Evolutionary conservation across 768 basidiomycete genomes (phyloP), one percentile per base, ranked within the genome.

Genomic region (Lyophyllum shimeji): DNA sequence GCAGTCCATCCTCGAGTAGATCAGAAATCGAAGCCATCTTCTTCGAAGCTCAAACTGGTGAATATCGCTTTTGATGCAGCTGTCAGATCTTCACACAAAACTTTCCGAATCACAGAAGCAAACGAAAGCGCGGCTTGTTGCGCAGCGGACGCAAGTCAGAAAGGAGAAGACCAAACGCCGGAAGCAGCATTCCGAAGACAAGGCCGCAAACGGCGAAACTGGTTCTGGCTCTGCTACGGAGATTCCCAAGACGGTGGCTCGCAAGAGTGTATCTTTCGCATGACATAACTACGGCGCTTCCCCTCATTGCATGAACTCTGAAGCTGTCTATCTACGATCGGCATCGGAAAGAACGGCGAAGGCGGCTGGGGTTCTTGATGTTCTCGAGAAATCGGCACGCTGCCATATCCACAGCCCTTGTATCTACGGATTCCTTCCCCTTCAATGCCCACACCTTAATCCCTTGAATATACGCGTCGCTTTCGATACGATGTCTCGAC

Each of bases 251-350:
- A 46, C 21, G 4, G n/a, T 25, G 33, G 48, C 55, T 24, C 59
- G 52, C 33, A 60, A 56, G 48, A 56, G 31, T n/a, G 59, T 60
- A 46, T 53, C 59, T 21, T 60, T 60, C 46, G 60, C 56, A 42
- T 60, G 44, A 50, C 40, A 1, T n/a, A 12, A 18, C 31, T 46
- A 27, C 17, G 23, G 15, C 15, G 24, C 21, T 15, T 18, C 17
- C n/a, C 17, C 39, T n/a, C 7, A 39, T 9, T 18, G 39, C 3
- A 40, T 40, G 15, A 40, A 7, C 39, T 9, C 17, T 18, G 2
- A 5, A n/a, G 39, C 17, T n/a, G 39, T 47, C 8, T 31, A 31
- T 29, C 31, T 47, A 29, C 7, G 31, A 47, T 47, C 25, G 27
- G 25, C 25, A 8, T 47, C 18, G n/a, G 46, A 31, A 47, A 27